phyloP scores from a whole-genome alignment of 2,329 filamentous ascomycete genomes.

The Epichloe uncinata region DNA sequence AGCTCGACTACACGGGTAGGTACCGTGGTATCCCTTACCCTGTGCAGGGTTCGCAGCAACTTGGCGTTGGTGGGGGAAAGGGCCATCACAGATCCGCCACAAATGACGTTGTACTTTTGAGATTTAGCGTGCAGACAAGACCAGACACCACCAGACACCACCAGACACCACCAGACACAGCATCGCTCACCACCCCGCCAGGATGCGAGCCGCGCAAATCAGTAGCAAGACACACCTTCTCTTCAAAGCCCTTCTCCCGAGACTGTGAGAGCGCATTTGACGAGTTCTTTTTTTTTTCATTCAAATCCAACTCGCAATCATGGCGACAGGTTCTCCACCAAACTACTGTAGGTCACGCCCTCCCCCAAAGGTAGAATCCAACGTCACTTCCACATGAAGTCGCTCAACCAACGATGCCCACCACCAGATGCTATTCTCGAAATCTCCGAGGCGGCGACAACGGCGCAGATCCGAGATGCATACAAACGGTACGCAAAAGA shows the following conservation, averaged over 20 bases:
- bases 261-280: neutral
- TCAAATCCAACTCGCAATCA: conserved; percentile 9
- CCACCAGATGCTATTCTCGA: conserved; percentile 58
- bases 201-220: neutral
- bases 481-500: conserved; percentile 66
- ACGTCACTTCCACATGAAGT: neutral
- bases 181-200: neutral
- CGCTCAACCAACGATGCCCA: neutral
- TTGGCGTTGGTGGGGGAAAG: too few relatives aligned
- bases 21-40: too few relatives aligned
- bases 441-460: conserved; percentile 57
- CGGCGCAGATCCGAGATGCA: conserved; percentile 78
- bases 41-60: too few relatives aligned
- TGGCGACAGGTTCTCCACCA: conserved; percentile 31
- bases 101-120: conserved; percentile 21
- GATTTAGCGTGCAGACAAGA: too few relatives aligned
- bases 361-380: too few relatives aligned
- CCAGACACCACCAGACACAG: neutral
- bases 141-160: too few relatives aligned
- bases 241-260: neutral
- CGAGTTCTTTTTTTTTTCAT: neutral
- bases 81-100: conserved; percentile 18
- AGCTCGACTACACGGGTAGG: too few relatives aligned
- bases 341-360: conserved; percentile 41
- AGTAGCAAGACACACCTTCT: neutral